Percentiles rank a stretch among this genome's conserved stretches.
These are phyloP conservation scores for Multifurca ochricompacta DNA, from an alignment of 768 basidiomycete genomes.

Conservation along the genomic window DNA sequence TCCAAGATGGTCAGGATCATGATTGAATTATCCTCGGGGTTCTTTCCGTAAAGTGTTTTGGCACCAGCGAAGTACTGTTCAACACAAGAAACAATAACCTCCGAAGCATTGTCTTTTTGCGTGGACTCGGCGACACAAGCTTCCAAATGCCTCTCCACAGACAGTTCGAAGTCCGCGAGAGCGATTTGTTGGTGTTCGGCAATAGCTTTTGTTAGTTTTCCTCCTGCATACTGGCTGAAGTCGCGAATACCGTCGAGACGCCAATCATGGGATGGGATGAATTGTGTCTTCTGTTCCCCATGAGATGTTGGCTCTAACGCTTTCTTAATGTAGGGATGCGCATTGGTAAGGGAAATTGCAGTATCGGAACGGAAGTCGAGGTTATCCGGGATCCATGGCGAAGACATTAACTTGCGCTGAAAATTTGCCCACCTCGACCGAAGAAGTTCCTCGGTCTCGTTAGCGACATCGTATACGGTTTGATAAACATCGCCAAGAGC, in stretches of 20 bases:
- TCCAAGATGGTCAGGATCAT: conserved; percentile 36
- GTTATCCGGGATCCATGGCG: not conserved
- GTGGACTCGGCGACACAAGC: not conserved
- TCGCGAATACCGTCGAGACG: not conserved
- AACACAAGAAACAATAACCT: not conserved
- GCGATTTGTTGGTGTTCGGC: not conserved
- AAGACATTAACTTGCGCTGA: not conserved
- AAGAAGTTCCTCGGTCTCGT: not conserved
- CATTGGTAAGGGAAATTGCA: not conserved
- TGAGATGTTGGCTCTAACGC: not conserved
- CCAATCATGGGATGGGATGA: not conserved
- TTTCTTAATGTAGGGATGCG: not conserved
- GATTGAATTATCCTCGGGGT: conserved; percentile 14
- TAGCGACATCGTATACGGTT: not conserved
- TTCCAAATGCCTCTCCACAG: not conserved
- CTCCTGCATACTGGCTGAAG: not conserved
- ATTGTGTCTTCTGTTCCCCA: not conserved
- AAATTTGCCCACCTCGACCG: not conserved
- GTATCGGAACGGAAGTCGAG: not conserved
- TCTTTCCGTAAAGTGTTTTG: not conserved
- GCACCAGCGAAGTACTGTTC: not conserved
- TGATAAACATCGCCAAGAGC: conserved; percentile 1
- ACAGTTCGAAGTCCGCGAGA: conserved; percentile 1
- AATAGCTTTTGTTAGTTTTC: not conserved
- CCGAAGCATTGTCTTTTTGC: not conserved